Conservation (phyloP, 2,329 filamentous ascomycete genomes). For the Phialophora verrucosa region DNA sequence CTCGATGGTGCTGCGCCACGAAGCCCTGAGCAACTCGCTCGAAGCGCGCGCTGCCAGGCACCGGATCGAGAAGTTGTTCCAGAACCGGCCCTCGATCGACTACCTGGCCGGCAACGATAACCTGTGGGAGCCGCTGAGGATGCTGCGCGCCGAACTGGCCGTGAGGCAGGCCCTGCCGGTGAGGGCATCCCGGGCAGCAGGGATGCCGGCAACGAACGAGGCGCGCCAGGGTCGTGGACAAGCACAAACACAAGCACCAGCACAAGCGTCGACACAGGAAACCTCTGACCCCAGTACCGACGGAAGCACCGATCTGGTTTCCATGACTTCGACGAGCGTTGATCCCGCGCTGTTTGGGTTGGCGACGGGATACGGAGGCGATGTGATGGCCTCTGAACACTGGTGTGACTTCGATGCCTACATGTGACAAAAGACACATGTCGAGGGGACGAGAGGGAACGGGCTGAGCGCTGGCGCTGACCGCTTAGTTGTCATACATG, state of each 20-base stretch:
- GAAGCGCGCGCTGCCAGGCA: constrained; percentile 19
- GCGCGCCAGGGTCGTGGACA: background rate
- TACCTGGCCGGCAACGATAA: constrained; percentile 21
- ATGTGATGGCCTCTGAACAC: background rate
- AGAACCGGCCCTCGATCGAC: constrained; percentile 21
- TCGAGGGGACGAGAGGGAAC: background rate
- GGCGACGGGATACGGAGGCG: constrained; percentile 3
- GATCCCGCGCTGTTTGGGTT: constrained; percentile 18
- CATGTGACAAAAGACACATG: background rate
- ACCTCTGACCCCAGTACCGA: background rate
- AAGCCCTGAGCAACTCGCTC: constrained; percentile 15
- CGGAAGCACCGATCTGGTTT: constrained; percentile 3
- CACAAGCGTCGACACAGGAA: too few species aligned
- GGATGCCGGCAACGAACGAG: background rate
- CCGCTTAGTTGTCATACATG: background rate
- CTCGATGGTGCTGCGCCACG: constrained; percentile 25
- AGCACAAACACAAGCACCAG: background rate
- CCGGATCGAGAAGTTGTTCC: constrained; percentile 19
- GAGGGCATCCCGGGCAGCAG: background rate
- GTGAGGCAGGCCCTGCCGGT: constrained; percentile 9
- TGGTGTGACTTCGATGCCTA: constrained; percentile 3
- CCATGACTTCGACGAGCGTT: constrained; percentile 21
- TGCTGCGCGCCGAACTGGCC: constrained; percentile 18
- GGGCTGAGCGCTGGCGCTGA: background rate
- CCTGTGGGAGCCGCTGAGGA: constrained; percentile 21